Percentiles rank a stretch among this genome's conserved stretches.
phyloP scores from a whole-genome alignment of 805 yeast species.

The Schwanniomyces occidentalis region DNA sequence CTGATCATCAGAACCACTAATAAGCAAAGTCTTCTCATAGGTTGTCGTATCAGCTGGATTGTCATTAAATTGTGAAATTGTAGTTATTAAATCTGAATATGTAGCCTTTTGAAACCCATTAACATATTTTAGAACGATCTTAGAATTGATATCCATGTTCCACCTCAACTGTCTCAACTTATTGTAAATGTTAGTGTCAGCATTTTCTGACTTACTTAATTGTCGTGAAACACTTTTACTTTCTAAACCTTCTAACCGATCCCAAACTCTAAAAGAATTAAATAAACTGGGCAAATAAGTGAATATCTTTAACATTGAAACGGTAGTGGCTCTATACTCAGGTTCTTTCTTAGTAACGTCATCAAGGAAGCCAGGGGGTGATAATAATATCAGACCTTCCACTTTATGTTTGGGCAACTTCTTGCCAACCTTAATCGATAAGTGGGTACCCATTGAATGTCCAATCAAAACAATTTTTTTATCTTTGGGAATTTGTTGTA shows the following conservation, averaged over 20 bases:
- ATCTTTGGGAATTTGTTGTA: constrained; percentile 36
- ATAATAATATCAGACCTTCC: constrained; percentile 48
- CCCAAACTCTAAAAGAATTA: constrained; percentile 55
- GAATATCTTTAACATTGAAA: constrained; percentile 27
- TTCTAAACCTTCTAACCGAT: constrained; percentile 60
- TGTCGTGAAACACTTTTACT: constrained; percentile 63
- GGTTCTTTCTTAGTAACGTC: constrained; percentile 14
- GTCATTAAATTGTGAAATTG: constrained; percentile 37
- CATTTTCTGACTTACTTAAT: constrained; percentile 30
- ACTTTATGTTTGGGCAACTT: constrained; percentile 37
- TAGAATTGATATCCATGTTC: constrained; percentile 65
- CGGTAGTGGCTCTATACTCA: constrained; percentile 1
- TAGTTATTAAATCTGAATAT: constrained; percentile 43
- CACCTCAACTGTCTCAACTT: constrained; percentile 63
- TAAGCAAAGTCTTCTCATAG: constrained; percentile 49
- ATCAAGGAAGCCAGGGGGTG: constrained; percentile 47
- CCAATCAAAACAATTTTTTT: constrained; percentile 55
- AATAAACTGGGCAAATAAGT: constrained; percentile 47
- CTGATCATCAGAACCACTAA: constrained; percentile 59
- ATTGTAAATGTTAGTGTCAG: constrained; percentile 35
- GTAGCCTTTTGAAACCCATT: constrained; percentile 49
- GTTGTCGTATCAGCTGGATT: constrained; percentile 29
- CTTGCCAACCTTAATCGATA: constrained; percentile 47
- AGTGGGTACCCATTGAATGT: constrained; percentile 73
- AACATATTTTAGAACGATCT: constrained; percentile 53